Conservation (phyloP, 2,329 filamentous ascomycete genomes). For the Didymella arachidicola region DNA sequence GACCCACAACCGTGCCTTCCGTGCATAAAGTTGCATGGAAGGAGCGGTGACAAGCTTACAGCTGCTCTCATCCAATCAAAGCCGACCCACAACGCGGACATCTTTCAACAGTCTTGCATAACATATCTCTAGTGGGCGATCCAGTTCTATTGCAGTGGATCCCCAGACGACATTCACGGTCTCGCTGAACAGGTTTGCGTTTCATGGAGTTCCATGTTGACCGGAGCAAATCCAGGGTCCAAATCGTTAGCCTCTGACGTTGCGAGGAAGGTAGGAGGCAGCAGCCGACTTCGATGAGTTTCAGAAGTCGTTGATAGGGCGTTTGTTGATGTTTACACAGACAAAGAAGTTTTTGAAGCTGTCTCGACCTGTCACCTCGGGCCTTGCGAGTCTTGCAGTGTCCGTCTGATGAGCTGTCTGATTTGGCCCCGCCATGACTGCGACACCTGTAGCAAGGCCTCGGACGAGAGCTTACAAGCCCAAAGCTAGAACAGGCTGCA, state of each 20-base stretch:
- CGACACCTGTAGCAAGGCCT: not conserved
- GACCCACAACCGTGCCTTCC: constrained; percentile 7
- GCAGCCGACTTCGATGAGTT: not conserved
- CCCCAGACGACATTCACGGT: constrained; percentile 4
- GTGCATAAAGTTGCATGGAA: constrained; percentile 10
- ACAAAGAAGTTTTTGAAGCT: not conserved
- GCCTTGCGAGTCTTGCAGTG: not conserved
- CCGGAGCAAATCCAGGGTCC: constrained; percentile 19
- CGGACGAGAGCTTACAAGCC: constrained; percentile 9
- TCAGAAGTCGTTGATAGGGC: not conserved
- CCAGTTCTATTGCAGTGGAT: constrained; percentile 19
- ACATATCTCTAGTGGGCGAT: constrained; percentile 18
- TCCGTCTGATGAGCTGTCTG: not conserved
- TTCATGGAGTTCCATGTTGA: constrained; percentile 21
- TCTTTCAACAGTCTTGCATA: constrained; percentile 19
- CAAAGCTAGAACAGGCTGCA: constrained; percentile 18
- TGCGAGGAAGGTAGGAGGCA: not conserved
- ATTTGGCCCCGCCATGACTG: constrained; percentile 1
- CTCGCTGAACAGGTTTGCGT: constrained; percentile 20
- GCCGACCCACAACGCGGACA: not conserved
- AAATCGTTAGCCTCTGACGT: constrained; percentile 3
- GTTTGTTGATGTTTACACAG: not conserved
- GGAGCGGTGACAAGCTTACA: constrained; percentile 5
- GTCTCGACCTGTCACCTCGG: not conserved
- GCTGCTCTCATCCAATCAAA: constrained; percentile 11